These are phyloP conservation scores for Lentinus brumalis DNA, from an alignment of 768 basidiomycete genomes.

Conservation along the genomic window DNA sequence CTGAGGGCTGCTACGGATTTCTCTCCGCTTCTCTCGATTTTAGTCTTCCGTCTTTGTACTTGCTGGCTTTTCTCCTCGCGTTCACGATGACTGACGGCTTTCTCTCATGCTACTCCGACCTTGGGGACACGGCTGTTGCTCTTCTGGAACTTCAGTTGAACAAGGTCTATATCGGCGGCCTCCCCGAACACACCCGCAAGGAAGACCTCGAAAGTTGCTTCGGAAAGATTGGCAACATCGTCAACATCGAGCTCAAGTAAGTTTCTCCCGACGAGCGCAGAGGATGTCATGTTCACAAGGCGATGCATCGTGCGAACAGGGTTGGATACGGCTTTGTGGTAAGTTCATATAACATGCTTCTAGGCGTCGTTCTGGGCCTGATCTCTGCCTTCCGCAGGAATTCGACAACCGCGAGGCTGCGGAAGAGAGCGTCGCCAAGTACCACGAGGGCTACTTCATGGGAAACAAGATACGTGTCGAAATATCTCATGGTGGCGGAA, in stretches of 20 bases:
- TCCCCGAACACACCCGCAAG: constrained; percentile 83
- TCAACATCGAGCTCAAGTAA: constrained; percentile 82
- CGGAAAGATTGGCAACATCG: constrained; percentile 77
- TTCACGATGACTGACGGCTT: constrained; percentile 20
- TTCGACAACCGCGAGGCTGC: constrained; percentile 81
- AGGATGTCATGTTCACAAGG: constrained; percentile 18
- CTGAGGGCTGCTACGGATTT: not conserved
- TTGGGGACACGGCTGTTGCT: constrained; percentile 54
- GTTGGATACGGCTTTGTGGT: constrained; percentile 91
- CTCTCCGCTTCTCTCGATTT: not conserved
- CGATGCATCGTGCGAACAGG: constrained; percentile 41
- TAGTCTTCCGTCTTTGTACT: constrained; percentile 3
- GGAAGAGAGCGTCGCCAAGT: constrained; percentile 85
- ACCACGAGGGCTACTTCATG: constrained; percentile 90
- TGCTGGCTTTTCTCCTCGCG: constrained; percentile 16
- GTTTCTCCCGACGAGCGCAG: constrained; percentile 29
- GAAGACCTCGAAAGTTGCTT: constrained; percentile 87
- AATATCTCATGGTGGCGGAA: constrained; percentile 79
- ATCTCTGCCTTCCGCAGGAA: constrained; percentile 52
- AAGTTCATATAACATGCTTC: constrained; percentile 34
- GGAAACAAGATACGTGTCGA: constrained; percentile 91
- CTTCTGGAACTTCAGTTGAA: constrained; percentile 71
- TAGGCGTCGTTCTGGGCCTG: not conserved
- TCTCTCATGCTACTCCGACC: constrained; percentile 15
- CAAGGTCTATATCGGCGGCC: constrained; percentile 90